A percentile compares a stretch with the other conserved stretches of the same genome.
Evolutionary conservation across 129 eudicot genomes (phyloP).

Genomic region (Flaveria trinervia): DNA sequence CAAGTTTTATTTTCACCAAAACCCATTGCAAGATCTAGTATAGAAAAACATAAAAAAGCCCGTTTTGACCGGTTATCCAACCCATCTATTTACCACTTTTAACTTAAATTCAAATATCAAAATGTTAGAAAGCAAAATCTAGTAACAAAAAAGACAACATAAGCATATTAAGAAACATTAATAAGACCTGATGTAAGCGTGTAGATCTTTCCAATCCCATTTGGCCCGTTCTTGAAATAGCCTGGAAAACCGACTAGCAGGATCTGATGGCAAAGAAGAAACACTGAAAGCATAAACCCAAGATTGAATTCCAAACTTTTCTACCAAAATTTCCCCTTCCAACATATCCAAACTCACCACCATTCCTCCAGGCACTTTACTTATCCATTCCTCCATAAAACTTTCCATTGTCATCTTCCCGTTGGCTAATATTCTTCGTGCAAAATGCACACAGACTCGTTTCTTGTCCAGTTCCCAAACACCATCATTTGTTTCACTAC

Average conservation of each 20-base stretch:
- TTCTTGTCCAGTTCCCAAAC: conserved; percentile 67
- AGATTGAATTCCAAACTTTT: conserved; percentile 66
- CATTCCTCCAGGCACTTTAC: conserved; percentile 70
- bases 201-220: conserved; percentile 97
- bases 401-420: conserved; percentile 73
- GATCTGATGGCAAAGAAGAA: conserved; percentile 76
- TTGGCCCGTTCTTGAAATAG: conserved; percentile 71
- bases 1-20: neutral
- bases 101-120: neutral
- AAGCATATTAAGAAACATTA: conserved; percentile 5
- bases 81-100: neutral
- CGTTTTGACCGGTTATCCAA: conserved; percentile 4
- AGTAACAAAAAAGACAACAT: neutral
- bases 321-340: conserved; percentile 86
- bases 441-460: conserved; percentile 76
- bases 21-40: neutral
- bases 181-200: conserved; percentile 78
- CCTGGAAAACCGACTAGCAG: conserved; percentile 68
- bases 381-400: conserved; percentile 73
- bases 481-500: conserved; percentile 43
- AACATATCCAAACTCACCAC: conserved; percentile 64
- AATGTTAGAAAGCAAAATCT: neutral
- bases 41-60: neutral
- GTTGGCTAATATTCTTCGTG: conserved; percentile 51
- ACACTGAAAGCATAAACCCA: conserved; percentile 79